These are phyloP conservation scores for Moesziomyces sp. DNA, from an alignment of 1,284 basidiomycete genomes.

Conservation along the genomic window DNA sequence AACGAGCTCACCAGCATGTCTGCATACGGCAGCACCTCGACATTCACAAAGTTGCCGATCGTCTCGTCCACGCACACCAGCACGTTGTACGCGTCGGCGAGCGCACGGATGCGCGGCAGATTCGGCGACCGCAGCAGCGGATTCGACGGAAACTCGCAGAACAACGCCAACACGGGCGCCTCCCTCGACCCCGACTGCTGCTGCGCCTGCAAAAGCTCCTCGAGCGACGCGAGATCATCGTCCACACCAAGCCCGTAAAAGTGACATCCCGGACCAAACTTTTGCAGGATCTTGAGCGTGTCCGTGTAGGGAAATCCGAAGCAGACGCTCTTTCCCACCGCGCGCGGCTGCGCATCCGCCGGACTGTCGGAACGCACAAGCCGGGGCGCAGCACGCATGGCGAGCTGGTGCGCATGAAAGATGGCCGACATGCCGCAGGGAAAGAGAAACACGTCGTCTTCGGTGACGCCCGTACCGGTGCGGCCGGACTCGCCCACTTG, in stretches of 20 bases:
- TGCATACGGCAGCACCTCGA: slow-evolving; percentile 87
- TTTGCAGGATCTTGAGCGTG: slow-evolving; percentile 93
- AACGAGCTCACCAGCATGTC: slow-evolving; percentile 95
- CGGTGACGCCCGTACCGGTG: slow-evolving; percentile 67
- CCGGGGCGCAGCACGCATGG: slow-evolving; percentile 45
- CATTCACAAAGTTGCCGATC: slow-evolving; percentile 94
- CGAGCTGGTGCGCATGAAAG: slow-evolving; percentile 83
- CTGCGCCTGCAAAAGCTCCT: slow-evolving; percentile 73
- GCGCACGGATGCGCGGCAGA: slow-evolving; percentile 78
- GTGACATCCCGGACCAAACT: slow-evolving; percentile 95
- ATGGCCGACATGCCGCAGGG: slow-evolving; percentile 92
- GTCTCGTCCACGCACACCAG: slow-evolving; percentile 93
- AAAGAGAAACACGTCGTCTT: slow-evolving; percentile 88
- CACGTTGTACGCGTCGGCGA: slow-evolving; percentile 91
- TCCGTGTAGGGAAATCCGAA: slow-evolving; percentile 94
- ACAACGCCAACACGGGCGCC: slow-evolving; percentile 69
- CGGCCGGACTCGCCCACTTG: slow-evolving; percentile 44
- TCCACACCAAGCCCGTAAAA: slow-evolving; percentile 87
- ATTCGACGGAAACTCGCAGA: slow-evolving; percentile 92
- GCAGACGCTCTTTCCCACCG: slow-evolving; percentile 54
- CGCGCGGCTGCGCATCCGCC: not conserved
- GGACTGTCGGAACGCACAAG: slow-evolving; percentile 4
- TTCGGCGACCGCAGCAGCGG: slow-evolving; percentile 87
- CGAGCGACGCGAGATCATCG: slow-evolving; percentile 79
- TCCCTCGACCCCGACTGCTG: slow-evolving; percentile 68